A percentile compares a stretch with the other conserved stretches of the same genome.
These are phyloP conservation scores for Wallacemonas sp. DNA, from an alignment of 208 protist species.

Conservation along the genomic window DNA sequence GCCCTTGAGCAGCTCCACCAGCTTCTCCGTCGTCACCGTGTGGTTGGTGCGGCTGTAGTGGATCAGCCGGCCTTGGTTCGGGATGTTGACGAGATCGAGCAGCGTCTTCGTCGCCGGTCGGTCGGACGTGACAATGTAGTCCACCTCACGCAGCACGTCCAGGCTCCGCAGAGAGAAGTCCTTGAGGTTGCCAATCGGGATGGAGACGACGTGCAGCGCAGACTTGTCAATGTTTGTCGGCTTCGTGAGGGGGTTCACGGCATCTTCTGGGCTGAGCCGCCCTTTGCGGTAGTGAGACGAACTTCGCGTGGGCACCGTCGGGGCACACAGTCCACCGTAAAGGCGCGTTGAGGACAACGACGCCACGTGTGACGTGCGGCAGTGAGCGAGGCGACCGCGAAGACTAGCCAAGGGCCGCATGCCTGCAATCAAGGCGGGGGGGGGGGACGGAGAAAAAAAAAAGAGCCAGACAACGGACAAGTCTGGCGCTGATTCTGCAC, in stretches of 20 bases:
- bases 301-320: conserved; percentile 8
- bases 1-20: conserved; percentile 83
- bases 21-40: conserved; percentile 60
- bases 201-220: conserved; percentile 84
- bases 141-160: conserved; percentile 79
- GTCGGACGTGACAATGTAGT: conserved; percentile 90
- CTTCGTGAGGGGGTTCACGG: conserved; percentile 81
- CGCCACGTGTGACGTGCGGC: background rate
- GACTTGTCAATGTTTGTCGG: conserved; percentile 76
- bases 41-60: conserved; percentile 83
- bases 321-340: conserved; percentile 1
- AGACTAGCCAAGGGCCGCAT: too few relatives aligned
- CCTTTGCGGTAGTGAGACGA: conserved; percentile 66
- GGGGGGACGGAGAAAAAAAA: too few relatives aligned
- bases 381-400: background rate
- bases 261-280: conserved; percentile 58
- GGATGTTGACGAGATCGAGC: conserved; percentile 84
- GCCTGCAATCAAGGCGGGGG: too few relatives aligned
- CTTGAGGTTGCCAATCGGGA: conserved; percentile 93
- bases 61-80: conserved; percentile 79
- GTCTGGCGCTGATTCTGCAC: too few relatives aligned
- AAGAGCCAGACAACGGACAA: too few relatives aligned
- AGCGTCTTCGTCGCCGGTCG: conserved; percentile 81
- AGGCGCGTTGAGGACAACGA: background rate
- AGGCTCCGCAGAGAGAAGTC: conserved; percentile 88